Base-by-base conservation (phyloP, 257 asterid species). In the Solanum pimpinellifolium region DNA sequence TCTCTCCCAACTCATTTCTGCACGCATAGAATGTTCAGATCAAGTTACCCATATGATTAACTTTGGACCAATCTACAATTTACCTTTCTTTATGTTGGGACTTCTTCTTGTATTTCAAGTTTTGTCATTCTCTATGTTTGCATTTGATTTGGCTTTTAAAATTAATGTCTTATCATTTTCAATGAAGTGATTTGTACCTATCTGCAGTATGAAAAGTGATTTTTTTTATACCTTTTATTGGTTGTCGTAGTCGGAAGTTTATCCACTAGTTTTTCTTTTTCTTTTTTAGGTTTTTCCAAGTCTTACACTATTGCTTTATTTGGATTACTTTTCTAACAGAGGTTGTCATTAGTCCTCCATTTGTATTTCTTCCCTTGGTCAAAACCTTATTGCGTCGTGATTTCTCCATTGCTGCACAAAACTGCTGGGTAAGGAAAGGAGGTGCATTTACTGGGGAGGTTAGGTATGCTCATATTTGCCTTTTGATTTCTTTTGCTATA, bases 341-440 rank as follows among this genome's bases (percentile, higher is more conserved):
- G 87, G 92, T 90, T 65, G 91, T 91, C 41, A 88, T 91, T 41
- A 91, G 93, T 83, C 93, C 92, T 81, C 93, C 92, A 52, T 91
- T 86, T 85, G 91, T 90, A 25, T 90, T 87, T 84, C 93, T 91
- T 83, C 86, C 90, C 0, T 31, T 89, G 25, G 91, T 91, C 70
- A 91, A 90, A 86, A 87, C 85, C 80, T 75, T 91, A 52, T 76
- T 91, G 90, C 90, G 92, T 9, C 78, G 91, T 86, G 93, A 90
- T 84, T 91, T 91, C 86, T 76, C 90, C 25, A 85, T 91, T 86
- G 91, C 92, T 86, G 93, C 93, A 3, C 92, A 91, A 59, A 91
- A 90, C 90, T 91, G 93, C 72, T 91, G 93, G 93, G 90, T 86
- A 18, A 87, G 90, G 82, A 89, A 87, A 74, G 91, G 91, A 33